Conservation (phyloP, 1,284 basidiomycete genomes). For the Caloboletus inedulis region DNA sequence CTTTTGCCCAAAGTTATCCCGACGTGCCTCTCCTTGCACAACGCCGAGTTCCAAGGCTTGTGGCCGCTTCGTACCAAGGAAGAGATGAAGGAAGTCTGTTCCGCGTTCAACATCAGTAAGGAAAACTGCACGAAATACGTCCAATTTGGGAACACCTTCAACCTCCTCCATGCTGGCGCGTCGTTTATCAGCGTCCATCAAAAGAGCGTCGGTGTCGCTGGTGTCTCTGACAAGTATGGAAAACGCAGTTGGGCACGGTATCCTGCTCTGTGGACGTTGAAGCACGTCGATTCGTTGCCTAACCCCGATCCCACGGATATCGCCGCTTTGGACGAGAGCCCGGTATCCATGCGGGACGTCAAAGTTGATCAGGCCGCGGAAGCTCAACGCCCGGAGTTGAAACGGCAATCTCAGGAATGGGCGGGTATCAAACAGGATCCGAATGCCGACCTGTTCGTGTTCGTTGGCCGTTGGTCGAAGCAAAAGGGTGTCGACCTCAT, state of each 20-base stretch:
- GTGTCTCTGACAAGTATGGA: conserved; percentile 94
- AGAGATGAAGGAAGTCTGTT: conserved; percentile 96
- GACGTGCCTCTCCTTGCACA: conserved; percentile 89
- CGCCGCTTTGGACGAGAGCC: conserved; percentile 81
- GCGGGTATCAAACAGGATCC: conserved; percentile 89
- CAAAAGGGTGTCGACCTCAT: conserved; percentile 95
- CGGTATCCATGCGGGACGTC: conserved; percentile 69
- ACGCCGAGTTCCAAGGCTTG: conserved; percentile 93
- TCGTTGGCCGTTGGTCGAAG: conserved; percentile 95
- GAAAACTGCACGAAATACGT: conserved; percentile 94
- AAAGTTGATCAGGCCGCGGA: conserved; percentile 80
- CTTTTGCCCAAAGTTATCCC: conserved; percentile 87
- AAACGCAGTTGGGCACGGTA: conserved; percentile 95
- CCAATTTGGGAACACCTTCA: conserved; percentile 96
- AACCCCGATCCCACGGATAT: conserved; percentile 94
- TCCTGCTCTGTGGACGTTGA: conserved; percentile 90
- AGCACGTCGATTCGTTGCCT: conserved; percentile 90
- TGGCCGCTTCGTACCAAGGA: conserved; percentile 95
- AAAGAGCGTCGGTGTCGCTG: conserved; percentile 88
- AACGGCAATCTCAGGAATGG: conserved; percentile 92
- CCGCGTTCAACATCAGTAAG: conserved; percentile 94
- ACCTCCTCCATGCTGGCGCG: conserved; percentile 86
- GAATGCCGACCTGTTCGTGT: conserved; percentile 85
- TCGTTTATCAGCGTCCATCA: conserved; percentile 90
- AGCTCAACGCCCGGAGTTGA: conserved; percentile 81